phyloP scores from a whole-genome alignment of 768 basidiomycete genomes.

The Lactifluus echinatus region DNA sequence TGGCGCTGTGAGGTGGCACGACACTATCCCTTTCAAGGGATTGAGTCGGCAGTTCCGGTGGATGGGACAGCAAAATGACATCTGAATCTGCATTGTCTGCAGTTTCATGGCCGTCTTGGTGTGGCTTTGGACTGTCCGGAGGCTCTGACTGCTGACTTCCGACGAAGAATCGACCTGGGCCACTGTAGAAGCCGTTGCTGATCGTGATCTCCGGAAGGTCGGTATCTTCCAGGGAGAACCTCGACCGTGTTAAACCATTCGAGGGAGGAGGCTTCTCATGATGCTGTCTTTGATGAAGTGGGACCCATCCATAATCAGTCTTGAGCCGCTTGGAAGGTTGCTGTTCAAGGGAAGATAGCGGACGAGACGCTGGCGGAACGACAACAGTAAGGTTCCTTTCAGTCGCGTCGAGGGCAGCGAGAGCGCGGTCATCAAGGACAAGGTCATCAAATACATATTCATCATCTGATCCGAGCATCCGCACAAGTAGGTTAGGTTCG shows the following conservation, averaged over 20 bases:
- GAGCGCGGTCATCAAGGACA: constrained; percentile 16
- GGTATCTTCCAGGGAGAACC: constrained; percentile 13
- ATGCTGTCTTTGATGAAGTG: not conserved
- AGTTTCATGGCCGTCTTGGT: not conserved
- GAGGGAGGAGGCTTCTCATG: not conserved
- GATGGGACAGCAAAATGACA: not conserved
- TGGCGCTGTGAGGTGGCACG: not conserved
- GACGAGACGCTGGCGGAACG: not conserved
- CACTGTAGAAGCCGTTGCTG: constrained; percentile 17
- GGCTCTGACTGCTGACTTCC: constrained; percentile 8
- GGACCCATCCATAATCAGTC: constrained; percentile 9
- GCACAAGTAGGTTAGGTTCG: not conserved
- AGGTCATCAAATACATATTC: constrained; percentile 20
- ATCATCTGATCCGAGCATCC: constrained; percentile 18
- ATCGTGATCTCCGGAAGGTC: constrained; percentile 19
- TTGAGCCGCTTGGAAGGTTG: constrained; percentile 18
- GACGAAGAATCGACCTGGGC: constrained; percentile 7
- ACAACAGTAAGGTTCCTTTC: constrained; percentile 8
- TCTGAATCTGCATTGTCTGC: not conserved
- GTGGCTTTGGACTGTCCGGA: not conserved
- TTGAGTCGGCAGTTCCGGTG: not conserved
- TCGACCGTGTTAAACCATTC: not conserved
- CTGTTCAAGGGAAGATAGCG: constrained; percentile 6
- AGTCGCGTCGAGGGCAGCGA: constrained; percentile 19
- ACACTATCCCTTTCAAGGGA: not conserved